Conservation (phyloP, 805 yeast species). For the Sungouiozyma ichnusensis region DNA sequence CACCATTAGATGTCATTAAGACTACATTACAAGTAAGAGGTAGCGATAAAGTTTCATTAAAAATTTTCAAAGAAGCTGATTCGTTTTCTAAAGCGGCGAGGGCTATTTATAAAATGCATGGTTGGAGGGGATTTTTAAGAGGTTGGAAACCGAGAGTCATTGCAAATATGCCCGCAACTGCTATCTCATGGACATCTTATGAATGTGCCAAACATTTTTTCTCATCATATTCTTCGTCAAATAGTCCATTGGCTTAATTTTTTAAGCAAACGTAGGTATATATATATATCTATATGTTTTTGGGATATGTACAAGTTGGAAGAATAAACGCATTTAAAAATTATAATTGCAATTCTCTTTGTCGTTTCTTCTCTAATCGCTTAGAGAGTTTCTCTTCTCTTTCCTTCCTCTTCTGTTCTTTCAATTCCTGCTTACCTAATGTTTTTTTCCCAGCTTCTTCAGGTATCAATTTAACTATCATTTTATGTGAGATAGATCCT, state of each 20-base stretch:
- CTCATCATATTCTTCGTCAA: neutral
- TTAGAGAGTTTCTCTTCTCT: slow-evolving; percentile 27
- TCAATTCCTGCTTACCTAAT: slow-evolving; percentile 25
- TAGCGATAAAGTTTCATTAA: slow-evolving; percentile 32
- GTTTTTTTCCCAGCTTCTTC: slow-evolving; percentile 13
- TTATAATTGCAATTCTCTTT: neutral
- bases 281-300: too few relatives aligned
- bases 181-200: slow-evolving; percentile 96
- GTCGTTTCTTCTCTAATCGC: slow-evolving; percentile 16
- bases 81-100: slow-evolving; percentile 67
- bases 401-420: slow-evolving; percentile 27
- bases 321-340: neutral
- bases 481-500: slow-evolving; percentile 24
- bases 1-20: slow-evolving; percentile 90
- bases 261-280: neutral
- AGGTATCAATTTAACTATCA: slow-evolving; percentile 22
- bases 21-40: slow-evolving; percentile 85
- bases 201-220: slow-evolving; percentile 79
- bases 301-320: neutral
- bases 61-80: slow-evolving; percentile 38
- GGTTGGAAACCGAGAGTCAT: slow-evolving; percentile 88
- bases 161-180: slow-evolving; percentile 94
- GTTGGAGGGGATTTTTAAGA: slow-evolving; percentile 59
- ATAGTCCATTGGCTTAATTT: neutral
- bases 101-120: slow-evolving; percentile 53